A percentile compares a stretch with the other conserved stretches of the same genome.
Conservation (phyloP, 169 alveolate genomes). For the Eimeria sp. region DNA sequence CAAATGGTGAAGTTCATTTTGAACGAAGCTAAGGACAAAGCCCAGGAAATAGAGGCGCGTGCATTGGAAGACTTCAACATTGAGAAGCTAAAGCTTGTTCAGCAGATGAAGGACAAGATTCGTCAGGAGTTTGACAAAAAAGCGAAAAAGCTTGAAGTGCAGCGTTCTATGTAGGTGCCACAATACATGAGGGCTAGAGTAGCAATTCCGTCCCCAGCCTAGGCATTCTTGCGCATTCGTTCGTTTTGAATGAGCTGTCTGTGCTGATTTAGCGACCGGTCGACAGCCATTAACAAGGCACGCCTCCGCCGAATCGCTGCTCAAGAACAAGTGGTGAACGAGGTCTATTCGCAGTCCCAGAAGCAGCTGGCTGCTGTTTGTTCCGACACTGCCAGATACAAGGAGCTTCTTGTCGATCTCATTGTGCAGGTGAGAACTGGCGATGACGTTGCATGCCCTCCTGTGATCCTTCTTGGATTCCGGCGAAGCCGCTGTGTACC, state of each 20-base stretch:
- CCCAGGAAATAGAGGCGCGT: conserved; percentile 96
- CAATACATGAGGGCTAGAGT: not conserved
- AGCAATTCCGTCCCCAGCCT: not conserved
- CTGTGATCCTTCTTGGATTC: not conserved
- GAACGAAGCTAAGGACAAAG: conserved; percentile 97
- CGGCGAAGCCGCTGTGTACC: not conserved
- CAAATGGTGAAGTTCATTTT: conserved; percentile 97
- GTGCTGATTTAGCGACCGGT: conserved; percentile 87
- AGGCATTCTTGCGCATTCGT: not conserved
- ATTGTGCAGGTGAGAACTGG: conserved; percentile 88
- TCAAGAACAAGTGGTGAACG: conserved; percentile 90
- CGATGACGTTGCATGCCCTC: not conserved
- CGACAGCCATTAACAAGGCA: conserved; percentile 94
- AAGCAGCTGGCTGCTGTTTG: conserved; percentile 88
- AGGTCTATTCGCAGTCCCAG: conserved; percentile 86
- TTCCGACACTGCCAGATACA: conserved; percentile 87
- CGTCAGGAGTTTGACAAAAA: conserved; percentile 89
- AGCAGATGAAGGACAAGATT: conserved; percentile 94
- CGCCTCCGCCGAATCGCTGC: conserved; percentile 93
- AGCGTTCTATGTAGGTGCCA: conserved; percentile 82
- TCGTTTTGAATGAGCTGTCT: not conserved
- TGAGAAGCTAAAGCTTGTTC: conserved; percentile 95
- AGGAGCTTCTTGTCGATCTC: conserved; percentile 86
- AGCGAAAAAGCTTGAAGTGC: conserved; percentile 89
- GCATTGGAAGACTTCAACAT: conserved; percentile 96